Base-by-base conservation (phyloP, 768 basidiomycete genomes). In the Tricholoma furcatifolium region DNA sequence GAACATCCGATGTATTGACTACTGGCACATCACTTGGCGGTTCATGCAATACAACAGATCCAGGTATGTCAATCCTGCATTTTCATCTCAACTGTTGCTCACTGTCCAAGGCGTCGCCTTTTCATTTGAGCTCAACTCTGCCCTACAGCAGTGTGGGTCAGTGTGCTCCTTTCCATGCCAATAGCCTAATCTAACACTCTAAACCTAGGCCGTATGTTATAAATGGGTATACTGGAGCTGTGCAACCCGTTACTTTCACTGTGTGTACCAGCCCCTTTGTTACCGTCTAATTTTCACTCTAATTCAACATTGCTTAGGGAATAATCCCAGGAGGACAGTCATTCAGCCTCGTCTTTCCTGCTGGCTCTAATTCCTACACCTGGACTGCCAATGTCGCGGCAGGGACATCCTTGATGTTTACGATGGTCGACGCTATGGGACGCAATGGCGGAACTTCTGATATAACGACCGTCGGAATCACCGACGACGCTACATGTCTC, bases 111-210 rank as follows among this genome's bases (percentile, higher is more conserved):
- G 63, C 9, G 60, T 75, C 45, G 65, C 65, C 21, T 87, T 84
- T 62, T 52, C 65, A 20, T 85, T 79, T 61, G 61, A 75, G 54
- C 61, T 83, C n/a, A 75, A 83, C 53, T 59, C 68, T 30, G 73
- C 83, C 30, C 68, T 86, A 39, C 70, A 76, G 54, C 84, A 88
- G 65, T 88, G 87, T 78, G 70, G 76, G 86, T 82, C 59, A 61
- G 76, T 59, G 44, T 21, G 41, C 21, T 30, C 35, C 51, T 64
- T 44, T 20, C 10, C 34, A 18, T 45, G 23, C 6, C 4, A 9
- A 36, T 36, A 31, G 27, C 18, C 14, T 50, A 14, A 30, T 24
- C 50, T 34, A 18, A 38, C 5, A 56, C 41, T 43, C 15, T 47
- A n/a, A n/a, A n/a, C 43, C 38, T 38, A 84, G 83, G 48, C 67